Base-by-base conservation (phyloP, 2,329 filamentous ascomycete species). In the Claviceps sp. region DNA sequence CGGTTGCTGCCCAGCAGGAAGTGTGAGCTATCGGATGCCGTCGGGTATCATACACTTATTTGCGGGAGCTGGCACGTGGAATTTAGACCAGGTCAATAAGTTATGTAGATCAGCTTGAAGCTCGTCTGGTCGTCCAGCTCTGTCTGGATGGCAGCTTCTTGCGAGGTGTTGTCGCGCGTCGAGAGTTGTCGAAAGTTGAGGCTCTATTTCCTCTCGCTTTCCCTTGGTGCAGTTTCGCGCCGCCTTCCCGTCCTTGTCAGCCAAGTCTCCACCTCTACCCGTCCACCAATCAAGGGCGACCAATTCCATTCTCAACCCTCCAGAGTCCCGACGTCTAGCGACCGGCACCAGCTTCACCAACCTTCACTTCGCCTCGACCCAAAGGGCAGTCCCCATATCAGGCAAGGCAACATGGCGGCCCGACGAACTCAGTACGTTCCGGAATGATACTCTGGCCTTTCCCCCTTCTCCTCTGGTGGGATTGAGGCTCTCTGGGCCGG, bases 371-470 rank as follows among this genome's bases (percentile, higher is more conserved):
- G 57, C 57, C 56, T 59, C 57, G 53, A 60, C 20, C 14, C 43
- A 54, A 53, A 55, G 57, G 59, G 56, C 61, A 59, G 58, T 61
- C 52, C 56, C 58, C 57, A 61, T 50, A 60, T 54, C 17, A 36
- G 11, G 14, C 45, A 22, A 57, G 56, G 56, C 61, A 70, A 52
- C 55, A 72, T 72, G 70, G 61, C 70, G 59, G 61, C 64, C 56
- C 68, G 70, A 68, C 63, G 67, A 61, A 54, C 70, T 55, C 63
- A 70, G 70, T 72, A 68, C 51, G 70, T 69, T 44, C 20, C 5
- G 17, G 9, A 16, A 5, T 36, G 34, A 7, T 5, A 20, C 6
- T 8, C 6, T 1, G 6, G 7, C 13, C 5, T n/a, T 8, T 29
- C 1, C 7, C 1, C 9, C 34, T 17, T 20, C 11, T 39, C 16